Base-by-base conservation (phyloP, 2,329 filamentous ascomycete genomes). In the Aureobasidium subglaciale region DNA sequence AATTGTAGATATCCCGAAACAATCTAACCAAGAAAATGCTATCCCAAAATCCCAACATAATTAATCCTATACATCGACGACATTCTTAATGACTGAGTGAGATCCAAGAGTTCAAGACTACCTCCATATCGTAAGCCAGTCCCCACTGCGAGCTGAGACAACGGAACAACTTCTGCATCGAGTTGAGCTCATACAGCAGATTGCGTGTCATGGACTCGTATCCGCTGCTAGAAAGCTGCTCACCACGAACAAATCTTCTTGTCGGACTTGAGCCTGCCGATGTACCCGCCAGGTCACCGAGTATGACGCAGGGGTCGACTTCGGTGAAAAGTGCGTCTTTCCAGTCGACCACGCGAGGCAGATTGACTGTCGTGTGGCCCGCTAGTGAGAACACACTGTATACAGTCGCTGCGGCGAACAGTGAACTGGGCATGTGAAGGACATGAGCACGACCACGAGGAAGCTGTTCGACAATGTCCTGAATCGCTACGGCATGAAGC, bases 121-220 rank as follows among this genome's bases (percentile, higher is more conserved):
- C 67, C 55, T 73, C 73, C 73, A 75, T 75, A 50, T 76, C 73
- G 60, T 68, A 66, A 7, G 73, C 72, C 54, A 75, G 68, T 0
- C 73, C 73, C 73, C 73, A 76, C 58, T 75, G 73, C 4, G 71
- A 71, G 16, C 63, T 68, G 18, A 75, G 61, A 43, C 73, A 75
- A 29, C 71, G 65, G 53, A 75, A 75, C 9, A 76, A 61, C 61
- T 75, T 75, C 57, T 75, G 73, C 65, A 75, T 72, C 16, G 72
- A 73, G 58, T 75, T 75, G 59, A 76, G 62, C 58, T 76, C 73
- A 59, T 76, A 76, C n/a, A 74, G 59, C 35, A 76, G 59, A 63
- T 75, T 75, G 40, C 71, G 67, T 11, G 64, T 65, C 5, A 63
- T 63, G 5, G 43, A 45, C 1, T 61, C 65, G 8, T 62, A 63